A percentile compares a stretch with the other conserved stretches of the same genome.
Evolutionary conservation across 768 basidiomycete genomes (phyloP).

Genomic region (Heimioporus sp.): DNA sequence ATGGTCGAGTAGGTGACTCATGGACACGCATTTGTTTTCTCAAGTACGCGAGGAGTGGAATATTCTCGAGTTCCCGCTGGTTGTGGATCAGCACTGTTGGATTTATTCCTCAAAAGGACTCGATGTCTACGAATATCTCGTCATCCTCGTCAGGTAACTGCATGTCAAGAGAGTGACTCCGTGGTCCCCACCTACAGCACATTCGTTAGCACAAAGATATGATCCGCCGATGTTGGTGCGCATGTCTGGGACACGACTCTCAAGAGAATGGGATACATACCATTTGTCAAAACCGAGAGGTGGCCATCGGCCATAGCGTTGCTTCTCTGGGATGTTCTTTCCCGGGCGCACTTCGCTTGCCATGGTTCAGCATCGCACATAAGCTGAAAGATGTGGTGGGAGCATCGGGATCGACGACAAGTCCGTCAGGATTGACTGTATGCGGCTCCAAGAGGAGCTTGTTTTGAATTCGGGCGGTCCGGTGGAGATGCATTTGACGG

Average conservation of each 20-base stretch:
- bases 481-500: too few relatives aligned
- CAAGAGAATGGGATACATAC: slow-evolving; percentile 19
- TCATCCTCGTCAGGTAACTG: too few relatives aligned
- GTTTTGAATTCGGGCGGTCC: too few relatives aligned
- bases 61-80: slow-evolving; percentile 20
- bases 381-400: too few relatives aligned
- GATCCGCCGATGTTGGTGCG: too few relatives aligned
- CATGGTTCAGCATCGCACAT: slow-evolving; percentile 41
- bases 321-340: slow-evolving; percentile 37
- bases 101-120: slow-evolving; percentile 36
- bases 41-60: slow-evolving; percentile 16
- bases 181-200: slow-evolving; percentile 39
- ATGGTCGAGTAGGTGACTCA: slow-evolving; percentile 16
- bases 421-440: slow-evolving; percentile 23
- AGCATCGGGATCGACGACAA: slow-evolving; percentile 35
- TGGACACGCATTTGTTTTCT: background rate
- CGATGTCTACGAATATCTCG: slow-evolving; percentile 38
- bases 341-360: slow-evolving; percentile 31
- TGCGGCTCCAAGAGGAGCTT: slow-evolving; percentile 14
- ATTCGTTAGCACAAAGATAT: too few relatives aligned
- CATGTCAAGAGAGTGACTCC: too few relatives aligned
- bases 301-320: slow-evolving; percentile 30
- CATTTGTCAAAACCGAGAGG: slow-evolving; percentile 45
- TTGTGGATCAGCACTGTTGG: slow-evolving; percentile 22
- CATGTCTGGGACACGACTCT: background rate